These are phyloP conservation scores for Aspergillus costaricaensis DNA, from an alignment of 2,329 filamentous ascomycete genomes.

Conservation along the genomic window DNA sequence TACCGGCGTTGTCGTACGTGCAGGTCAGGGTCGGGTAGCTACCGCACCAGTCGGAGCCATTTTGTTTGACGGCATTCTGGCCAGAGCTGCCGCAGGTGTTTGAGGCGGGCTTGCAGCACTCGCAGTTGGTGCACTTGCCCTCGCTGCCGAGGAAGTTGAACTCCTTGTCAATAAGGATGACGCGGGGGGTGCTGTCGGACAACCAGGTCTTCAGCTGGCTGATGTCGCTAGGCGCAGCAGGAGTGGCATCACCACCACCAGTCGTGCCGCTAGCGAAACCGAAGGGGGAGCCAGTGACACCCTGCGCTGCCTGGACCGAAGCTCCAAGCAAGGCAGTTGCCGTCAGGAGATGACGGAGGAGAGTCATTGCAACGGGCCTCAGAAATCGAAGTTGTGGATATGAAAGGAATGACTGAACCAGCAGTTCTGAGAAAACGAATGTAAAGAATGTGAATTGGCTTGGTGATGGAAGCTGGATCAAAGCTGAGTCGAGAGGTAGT, in stretches of 20 bases:
- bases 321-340: constrained; percentile 23
- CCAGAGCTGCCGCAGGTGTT: constrained; percentile 42
- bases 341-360: constrained; percentile 22
- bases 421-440: constrained; percentile 6
- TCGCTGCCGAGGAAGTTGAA: constrained; percentile 29
- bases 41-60: constrained; percentile 56
- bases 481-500: neutral
- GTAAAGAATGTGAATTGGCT: neutral
- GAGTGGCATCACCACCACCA: constrained; percentile 57
- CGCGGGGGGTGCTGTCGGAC: constrained; percentile 55
- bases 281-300: constrained; percentile 36
- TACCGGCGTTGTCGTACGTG: constrained; percentile 53
- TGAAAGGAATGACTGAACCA: constrained; percentile 13
- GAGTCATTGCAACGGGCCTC: constrained; percentile 17
- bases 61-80: constrained; percentile 55
- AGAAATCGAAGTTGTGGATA: neutral
- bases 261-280: constrained; percentile 57
- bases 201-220: constrained; percentile 60
- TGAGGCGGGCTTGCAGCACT: constrained; percentile 38
- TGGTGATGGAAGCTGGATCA: neutral
- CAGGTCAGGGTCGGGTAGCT: constrained; percentile 53
- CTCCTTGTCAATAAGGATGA: constrained; percentile 60
- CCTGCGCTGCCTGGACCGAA: constrained; percentile 21
- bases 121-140: constrained; percentile 27
- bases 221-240: constrained; percentile 55